Evolutionary conservation across 192 early-diverging fungal genomes (phyloP), one percentile per base, ranked within the genome.

Genomic region (Coemansia sp.): DNA sequence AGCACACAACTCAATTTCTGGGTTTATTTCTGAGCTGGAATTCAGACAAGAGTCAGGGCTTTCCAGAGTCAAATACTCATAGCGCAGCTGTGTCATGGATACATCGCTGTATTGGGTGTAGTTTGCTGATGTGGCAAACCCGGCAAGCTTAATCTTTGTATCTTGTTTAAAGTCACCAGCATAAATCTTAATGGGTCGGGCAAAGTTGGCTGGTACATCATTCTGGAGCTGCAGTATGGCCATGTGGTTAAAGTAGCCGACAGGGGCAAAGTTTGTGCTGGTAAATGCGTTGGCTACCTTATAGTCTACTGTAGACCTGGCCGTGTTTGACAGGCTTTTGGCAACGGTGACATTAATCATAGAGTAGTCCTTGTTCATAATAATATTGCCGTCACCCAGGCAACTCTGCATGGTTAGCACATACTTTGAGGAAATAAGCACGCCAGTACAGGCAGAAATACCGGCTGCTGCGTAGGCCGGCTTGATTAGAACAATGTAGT

Each of bases 351-450:
- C 48, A 50, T 28, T 50, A 5, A 50, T 28, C 7, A n/a, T 19
- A 29, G 48, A 50, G 25, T 50, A 50, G 27, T 50, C 27, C n/a
- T 28, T 50, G 10, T 50, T 28, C 35, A 40, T 40, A 16, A 40
- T 40, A 40, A 40, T 40, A 14, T 28, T 23, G 4, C 25, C 25
- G 28, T 12, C 27, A 0, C 48, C 28, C 5, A 50, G 16, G 16
- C 48, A 50, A 18, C 48, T 50, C 28, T 50, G 48, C 27, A 28
- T 50, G 28, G 48, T 50, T 23, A 50, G 27, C 9, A 50, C 48
- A 50, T 50, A 50, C 28, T 28, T 50, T 18, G 48, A 50, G 8
- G 48, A 50, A 50, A 50, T 24, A 29, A 50, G 48, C 10, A 50
- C 28, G 23, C 48, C 48, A 5, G 48, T 50, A 28, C 48, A 50